phyloP scores from a whole-genome alignment of 2,329 filamentous ascomycete species.

The Chaetomium sp. region DNA sequence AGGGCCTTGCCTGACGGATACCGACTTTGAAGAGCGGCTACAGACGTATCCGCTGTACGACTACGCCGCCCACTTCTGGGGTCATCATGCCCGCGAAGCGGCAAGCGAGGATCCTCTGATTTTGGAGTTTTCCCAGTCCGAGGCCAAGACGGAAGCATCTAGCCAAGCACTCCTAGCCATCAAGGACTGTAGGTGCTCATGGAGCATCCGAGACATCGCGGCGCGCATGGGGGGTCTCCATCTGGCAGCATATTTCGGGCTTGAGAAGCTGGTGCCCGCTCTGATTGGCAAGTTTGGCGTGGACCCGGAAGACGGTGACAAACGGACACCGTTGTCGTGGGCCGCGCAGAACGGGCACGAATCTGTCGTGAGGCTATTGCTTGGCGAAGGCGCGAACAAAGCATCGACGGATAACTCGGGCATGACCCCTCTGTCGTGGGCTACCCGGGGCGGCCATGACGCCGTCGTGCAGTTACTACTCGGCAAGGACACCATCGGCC shows the following conservation, averaged over 20 bases:
- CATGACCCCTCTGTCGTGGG: neutral
- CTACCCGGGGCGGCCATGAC: neutral
- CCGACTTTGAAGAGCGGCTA: neutral
- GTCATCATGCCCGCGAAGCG: neutral
- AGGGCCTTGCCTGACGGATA: neutral
- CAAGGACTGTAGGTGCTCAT: neutral
- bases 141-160: neutral
- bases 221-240: neutral
- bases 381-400: neutral
- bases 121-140: neutral
- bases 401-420: neutral
- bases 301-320: neutral
- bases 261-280: neutral
- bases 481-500: neutral
- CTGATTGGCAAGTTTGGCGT: neutral
- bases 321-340: conserved; percentile 3
- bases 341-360: conserved; percentile 1
- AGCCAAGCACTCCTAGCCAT: neutral
- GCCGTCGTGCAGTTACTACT: neutral
- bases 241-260: neutral
- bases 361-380: neutral
- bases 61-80: neutral
- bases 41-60: neutral
- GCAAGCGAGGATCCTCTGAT: neutral
- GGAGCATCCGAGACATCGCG: neutral